phyloP scores from a whole-genome alignment of 306 rosid species.

The Calophaca sinica region DNA sequence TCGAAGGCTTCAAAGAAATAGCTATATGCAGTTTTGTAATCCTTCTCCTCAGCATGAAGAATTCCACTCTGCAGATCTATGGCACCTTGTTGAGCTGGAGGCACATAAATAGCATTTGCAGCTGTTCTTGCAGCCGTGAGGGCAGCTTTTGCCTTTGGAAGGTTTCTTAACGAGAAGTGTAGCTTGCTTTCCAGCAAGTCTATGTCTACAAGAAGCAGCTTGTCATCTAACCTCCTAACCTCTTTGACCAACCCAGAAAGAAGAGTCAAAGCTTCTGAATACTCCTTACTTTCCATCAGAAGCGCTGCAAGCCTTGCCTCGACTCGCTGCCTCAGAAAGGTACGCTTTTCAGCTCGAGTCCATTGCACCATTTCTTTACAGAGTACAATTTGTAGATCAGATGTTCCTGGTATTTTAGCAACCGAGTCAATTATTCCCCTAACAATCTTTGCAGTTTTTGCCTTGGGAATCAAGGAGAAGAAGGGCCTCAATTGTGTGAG shows the following conservation, averaged over 20 bases:
- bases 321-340: constrained; percentile 90
- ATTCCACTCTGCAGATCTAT: constrained; percentile 96
- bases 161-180: constrained; percentile 90
- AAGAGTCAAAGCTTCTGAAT: constrained; percentile 82
- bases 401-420: constrained; percentile 86
- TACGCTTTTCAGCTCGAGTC: constrained; percentile 92
- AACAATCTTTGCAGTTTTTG: constrained; percentile 94
- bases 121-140: constrained; percentile 98
- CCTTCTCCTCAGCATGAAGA: constrained; percentile 96
- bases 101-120: constrained; percentile 94
- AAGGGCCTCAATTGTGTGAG: constrained; percentile 93
- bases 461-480: constrained; percentile 89
- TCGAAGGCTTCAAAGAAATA: constrained; percentile 97
- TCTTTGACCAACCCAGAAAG: constrained; percentile 87
- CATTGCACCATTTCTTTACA: constrained; percentile 97
- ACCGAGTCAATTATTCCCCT: constrained; percentile 86
- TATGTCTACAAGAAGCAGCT: constrained; percentile 95
- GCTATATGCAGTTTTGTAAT: constrained; percentile 88
- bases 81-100: constrained; percentile 97
- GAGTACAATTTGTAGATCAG: constrained; percentile 84
- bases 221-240: constrained; percentile 95
- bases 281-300: constrained; percentile 91
- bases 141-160: constrained; percentile 96
- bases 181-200: constrained; percentile 95
- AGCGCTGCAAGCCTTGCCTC: constrained; percentile 97